phyloP scores from a whole-genome alignment of 768 basidiomycete species.

The Coprinellus aureogranulatus region DNA sequence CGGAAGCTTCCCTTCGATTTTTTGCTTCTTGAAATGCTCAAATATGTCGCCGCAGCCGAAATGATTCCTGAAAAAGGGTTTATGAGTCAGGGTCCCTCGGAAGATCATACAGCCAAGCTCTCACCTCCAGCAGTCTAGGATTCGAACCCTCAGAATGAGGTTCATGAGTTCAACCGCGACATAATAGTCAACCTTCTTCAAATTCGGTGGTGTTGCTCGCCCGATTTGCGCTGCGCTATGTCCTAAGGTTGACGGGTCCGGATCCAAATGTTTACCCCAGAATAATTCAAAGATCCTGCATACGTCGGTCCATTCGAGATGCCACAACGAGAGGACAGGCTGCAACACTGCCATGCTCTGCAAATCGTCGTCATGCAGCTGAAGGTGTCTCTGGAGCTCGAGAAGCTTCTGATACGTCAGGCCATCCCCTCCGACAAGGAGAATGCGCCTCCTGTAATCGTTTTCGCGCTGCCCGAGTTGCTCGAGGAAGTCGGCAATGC shows the following conservation, averaged over 20 bases:
- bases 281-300: slow-evolving; percentile 27
- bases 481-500: slow-evolving; percentile 29
- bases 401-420: slow-evolving; percentile 32
- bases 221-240: slow-evolving; percentile 29
- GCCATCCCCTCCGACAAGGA: slow-evolving; percentile 33
- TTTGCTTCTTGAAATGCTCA: slow-evolving; percentile 13
- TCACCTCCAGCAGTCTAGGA: slow-evolving; percentile 36
- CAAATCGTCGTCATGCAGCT: slow-evolving; percentile 21
- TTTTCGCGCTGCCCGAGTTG: slow-evolving; percentile 29
- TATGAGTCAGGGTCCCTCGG: background rate
- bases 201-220: slow-evolving; percentile 23
- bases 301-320: slow-evolving; percentile 28
- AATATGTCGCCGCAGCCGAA: slow-evolving; percentile 15
- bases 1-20: slow-evolving; percentile 8
- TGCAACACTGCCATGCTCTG: slow-evolving; percentile 19
- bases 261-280: slow-evolving; percentile 20
- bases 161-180: slow-evolving; percentile 17
- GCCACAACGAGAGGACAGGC: slow-evolving; percentile 26
- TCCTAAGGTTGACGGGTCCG: slow-evolving; percentile 29
- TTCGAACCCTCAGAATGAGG: slow-evolving; percentile 26
- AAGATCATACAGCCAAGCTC: background rate
- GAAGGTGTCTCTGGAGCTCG: slow-evolving; percentile 22
- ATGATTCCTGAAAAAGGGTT: background rate
- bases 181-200: slow-evolving; percentile 35
- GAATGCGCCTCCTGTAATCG: slow-evolving; percentile 17